Evolutionary conservation across 176 grass and related monocot species (phyloP), one percentile per base, ranked within the genome.

Genomic region (Alloteropsis semialata): DNA sequence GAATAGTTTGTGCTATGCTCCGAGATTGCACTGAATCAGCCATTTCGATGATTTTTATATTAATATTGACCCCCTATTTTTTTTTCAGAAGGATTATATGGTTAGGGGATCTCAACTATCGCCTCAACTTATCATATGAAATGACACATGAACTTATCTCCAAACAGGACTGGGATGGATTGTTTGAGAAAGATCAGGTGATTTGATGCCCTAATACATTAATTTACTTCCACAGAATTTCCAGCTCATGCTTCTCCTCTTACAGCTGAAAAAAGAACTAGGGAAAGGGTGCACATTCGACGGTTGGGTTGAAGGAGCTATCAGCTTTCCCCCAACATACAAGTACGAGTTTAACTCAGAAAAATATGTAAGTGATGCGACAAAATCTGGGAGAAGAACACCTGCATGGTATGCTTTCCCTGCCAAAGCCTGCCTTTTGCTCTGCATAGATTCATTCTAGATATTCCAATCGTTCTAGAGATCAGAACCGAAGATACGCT

Each of bases 31-130:
- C n/a, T 11, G 30, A 76, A n/a, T 69, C 74, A 78, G 33, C 8
- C 11, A 73, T 10, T 49, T 33, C 44, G 29, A 76, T 27, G 66
- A 17, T 51, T 84, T 77, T 50, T 62, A 82, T 77, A 76, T 78
- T 32, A 10, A 65, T 10, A 12, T 41, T 69, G 21, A 24, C 46
- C 17, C n/a, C n/a, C n/a, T n/a, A n/a, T 16, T 56, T 81, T 29
- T 32, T 36, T 97, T 93, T 82, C 96, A 95, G 96, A 86, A 95
- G 87, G 82, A 95, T 98, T 82, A 82, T 95, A 75, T 95, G 89
- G 96, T 85, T 98, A 50, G 96, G 96, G 36, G 96, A 93, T 98
- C 85, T 98, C 66, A 98, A 98, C 77, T 98, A 98, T 44, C 82
- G 92, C 49, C 84, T 95, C 78, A 90, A 98, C 28, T 74, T 98